A percentile compares a stretch with the other conserved stretches of the same genome.
phyloP scores from a whole-genome alignment of 345 rosid genomes.

The Salix dunnii region DNA sequence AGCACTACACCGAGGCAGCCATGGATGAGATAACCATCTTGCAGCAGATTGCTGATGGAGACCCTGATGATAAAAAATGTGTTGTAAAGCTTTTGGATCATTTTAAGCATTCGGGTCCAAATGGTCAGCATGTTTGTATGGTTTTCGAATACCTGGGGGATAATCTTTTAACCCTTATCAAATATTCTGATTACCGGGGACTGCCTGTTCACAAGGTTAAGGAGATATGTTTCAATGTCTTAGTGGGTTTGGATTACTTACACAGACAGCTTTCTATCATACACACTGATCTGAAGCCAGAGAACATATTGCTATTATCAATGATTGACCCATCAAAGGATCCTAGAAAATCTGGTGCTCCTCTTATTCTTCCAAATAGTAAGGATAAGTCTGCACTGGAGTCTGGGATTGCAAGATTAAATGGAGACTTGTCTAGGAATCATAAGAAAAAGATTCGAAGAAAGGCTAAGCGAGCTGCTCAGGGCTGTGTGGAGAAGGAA shows the following conservation, averaged over 20 bases:
- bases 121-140: constrained; percentile 80
- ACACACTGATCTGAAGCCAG: constrained; percentile 71
- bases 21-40: constrained; percentile 76
- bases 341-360: constrained; percentile 43
- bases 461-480: constrained; percentile 57
- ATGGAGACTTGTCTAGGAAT: constrained; percentile 54
- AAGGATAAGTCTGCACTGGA: constrained; percentile 38
- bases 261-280: constrained; percentile 70
- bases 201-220: constrained; percentile 55
- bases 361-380: constrained; percentile 43
- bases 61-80: constrained; percentile 56
- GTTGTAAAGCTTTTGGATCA: constrained; percentile 76
- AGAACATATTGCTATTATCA: constrained; percentile 57
- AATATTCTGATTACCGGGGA: constrained; percentile 56
- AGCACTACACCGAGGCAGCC: constrained; percentile 73
- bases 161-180: constrained; percentile 64
- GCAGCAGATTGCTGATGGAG: constrained; percentile 66
- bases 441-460: constrained; percentile 59
- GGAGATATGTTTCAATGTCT: constrained; percentile 51
- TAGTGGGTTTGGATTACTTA: constrained; percentile 67
- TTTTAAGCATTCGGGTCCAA: constrained; percentile 74
- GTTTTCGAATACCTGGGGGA: constrained; percentile 75
- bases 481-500: constrained; percentile 50
- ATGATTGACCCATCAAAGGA: constrained; percentile 61
- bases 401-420: constrained; percentile 25